Base-by-base conservation (phyloP, 1,139 yeast genomes). In the Starmera stellimalicola region DNA sequence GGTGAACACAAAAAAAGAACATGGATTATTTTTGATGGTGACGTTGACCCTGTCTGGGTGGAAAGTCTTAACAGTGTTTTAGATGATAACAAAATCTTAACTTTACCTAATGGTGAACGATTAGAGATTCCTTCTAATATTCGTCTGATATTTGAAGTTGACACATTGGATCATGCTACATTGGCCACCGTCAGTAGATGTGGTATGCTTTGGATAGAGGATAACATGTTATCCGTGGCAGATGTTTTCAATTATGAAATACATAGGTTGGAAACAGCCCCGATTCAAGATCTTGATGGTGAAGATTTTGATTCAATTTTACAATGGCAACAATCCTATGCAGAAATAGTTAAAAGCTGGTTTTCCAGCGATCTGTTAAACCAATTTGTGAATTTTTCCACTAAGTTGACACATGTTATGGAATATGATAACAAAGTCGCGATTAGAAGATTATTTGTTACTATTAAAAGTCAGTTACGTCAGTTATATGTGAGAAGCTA, bases 121-220 rank as follows among this genome's bases (percentile, higher is more conserved):
- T 54, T 91, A 8, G 62, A 68, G 2, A 55, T 91, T 5, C 87
- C 94, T 0, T 48, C 58, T 0, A 79, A 78, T 45, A 69, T 84
- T 2, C 65, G 74, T 22, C 54, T 91, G 17, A 45, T 87, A 0
- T 87, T 91, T 58, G 98, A 91, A 50, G 85, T 82, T 5, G 83
- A 79, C 34, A 64, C 60, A 30, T 58, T 91, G 38, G 54, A 58
- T 7, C 63, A 69, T 45, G 81, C 95, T 0, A 91, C 97, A 0
- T 85, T 85, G 0, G 98, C 97, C 0, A 91, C 97, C 0, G 72
- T 91, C 19, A 83, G 93, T 55, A 70, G 98, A 55, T 88, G 97
- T 63, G 95, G 95, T 7, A 77, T 91, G 73, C 64, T 88, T 2
- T 82, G 88, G 80, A 63, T 84, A 45, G 78, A 76, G 7, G 48